A percentile compares a stretch with the other conserved stretches of the same genome.
These are phyloP conservation scores for Fragaria vesca DNA, from an alignment of 306 rosid species.

Conservation along the genomic window DNA sequence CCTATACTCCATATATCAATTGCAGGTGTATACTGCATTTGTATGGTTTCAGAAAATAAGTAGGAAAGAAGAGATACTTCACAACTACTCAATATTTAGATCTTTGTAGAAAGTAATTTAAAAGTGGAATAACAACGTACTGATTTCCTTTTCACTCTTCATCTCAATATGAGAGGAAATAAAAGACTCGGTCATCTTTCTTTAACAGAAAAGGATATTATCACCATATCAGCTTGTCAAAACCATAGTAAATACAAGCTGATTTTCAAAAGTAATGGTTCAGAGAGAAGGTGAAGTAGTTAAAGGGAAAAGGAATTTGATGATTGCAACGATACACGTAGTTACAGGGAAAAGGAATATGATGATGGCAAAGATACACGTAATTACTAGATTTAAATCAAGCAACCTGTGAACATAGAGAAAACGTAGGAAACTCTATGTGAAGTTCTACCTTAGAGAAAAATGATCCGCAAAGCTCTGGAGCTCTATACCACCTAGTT, in stretches of 20 bases:
- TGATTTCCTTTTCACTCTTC: not conserved
- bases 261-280: not conserved
- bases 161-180: not conserved
- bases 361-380: not conserved
- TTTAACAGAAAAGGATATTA: not conserved
- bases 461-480: slow-evolving; percentile 97
- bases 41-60: slow-evolving; percentile 10
- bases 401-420: slow-evolving; percentile 14
- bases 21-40: slow-evolving; percentile 90
- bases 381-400: slow-evolving; percentile 13
- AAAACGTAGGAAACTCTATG: slow-evolving; percentile 15
- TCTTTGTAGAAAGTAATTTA: not conserved
- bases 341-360: not conserved
- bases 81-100: not conserved
- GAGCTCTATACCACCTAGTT: slow-evolving; percentile 99
- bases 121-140: not conserved
- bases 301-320: not conserved
- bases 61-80: not conserved
- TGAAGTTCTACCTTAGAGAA: slow-evolving; percentile 72
- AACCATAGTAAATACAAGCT: not conserved
- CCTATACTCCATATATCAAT: slow-evolving; percentile 98
- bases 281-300: not conserved
- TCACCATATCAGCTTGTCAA: not conserved
- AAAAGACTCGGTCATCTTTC: not conserved
- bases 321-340: not conserved